Evolutionary conservation across 257 asterid genomes (phyloP), one percentile per base, ranked within the genome.

Genomic region (Fraxinus americana): DNA sequence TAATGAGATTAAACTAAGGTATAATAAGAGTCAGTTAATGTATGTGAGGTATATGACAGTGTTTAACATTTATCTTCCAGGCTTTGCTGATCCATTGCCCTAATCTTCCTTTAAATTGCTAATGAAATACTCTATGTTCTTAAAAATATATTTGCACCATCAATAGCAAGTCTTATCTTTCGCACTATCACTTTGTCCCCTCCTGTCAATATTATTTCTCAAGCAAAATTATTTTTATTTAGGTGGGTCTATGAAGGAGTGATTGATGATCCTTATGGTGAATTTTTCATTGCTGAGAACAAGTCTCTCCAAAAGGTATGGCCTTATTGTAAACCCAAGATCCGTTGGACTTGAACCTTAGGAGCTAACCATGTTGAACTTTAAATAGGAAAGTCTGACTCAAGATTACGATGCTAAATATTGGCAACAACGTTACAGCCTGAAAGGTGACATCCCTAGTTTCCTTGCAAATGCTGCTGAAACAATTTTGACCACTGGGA

Each of bases 241-340:
- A 96, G 99, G 91, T 96, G 99, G 99, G 92, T 96, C 39, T 92
- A 96, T 70, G 99, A 96, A 85, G 99, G 99, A 68, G 94, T 93
- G 79, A 96, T 93, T 78, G 97, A 92, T 77, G 99, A 96, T 83
- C 97, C 99, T 29, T 93, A 91, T 57, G 91, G 96, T 19, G 99
- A 96, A 90, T 96, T 96, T 86, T 96, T 96, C 81, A 96, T 96
- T 83, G 91, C 97, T 72, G 99, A 96, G 90, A 96, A 93, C 86
- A 93, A 92, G 89, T 90, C 96, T 76, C 97, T 96, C 82, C 91
- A 88, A 82, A 96, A 96, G 97, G 99, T 92, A 82, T 77, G 84
- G 36, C 54, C 66, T 76, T 71, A 38, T 75, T 73, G 66, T 73
- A 36, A 48, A 73, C 72, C 66, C 13, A 39, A 75, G 71, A 59